Conservation (phyloP, 345 rosid species). For the Crucihimalaya himalaica region DNA sequence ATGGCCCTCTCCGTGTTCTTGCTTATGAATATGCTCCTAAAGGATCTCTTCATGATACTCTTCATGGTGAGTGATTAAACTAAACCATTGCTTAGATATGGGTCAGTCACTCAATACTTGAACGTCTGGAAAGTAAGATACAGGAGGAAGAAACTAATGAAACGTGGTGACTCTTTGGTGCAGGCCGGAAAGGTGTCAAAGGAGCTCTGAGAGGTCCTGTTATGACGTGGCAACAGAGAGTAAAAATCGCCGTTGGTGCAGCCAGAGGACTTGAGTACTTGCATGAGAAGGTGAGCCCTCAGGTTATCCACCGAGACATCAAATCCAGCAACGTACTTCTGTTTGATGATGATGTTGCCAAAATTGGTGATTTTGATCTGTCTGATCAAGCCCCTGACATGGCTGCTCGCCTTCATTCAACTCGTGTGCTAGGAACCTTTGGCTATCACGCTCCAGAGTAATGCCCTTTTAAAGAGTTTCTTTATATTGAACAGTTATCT, state of each 20-base stretch:
- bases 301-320: conserved; percentile 77
- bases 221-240: conserved; percentile 90
- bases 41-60: conserved; percentile 86
- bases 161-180: conserved; percentile 23
- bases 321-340: conserved; percentile 87
- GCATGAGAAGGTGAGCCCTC: conserved; percentile 84
- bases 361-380: conserved; percentile 91
- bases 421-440: conserved; percentile 93
- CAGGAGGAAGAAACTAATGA: background rate
- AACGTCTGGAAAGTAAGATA: conserved; percentile 1
- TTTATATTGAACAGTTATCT: background rate
- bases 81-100: conserved; percentile 1
- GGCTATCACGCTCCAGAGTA: conserved; percentile 99
- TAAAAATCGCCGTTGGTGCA: conserved; percentile 87
- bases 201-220: conserved; percentile 85
- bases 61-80: conserved; percentile 58
- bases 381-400: conserved; percentile 92
- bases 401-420: conserved; percentile 92
- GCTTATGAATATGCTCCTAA: conserved; percentile 84
- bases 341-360: conserved; percentile 81
- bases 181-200: conserved; percentile 85
- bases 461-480: conserved; percentile 32
- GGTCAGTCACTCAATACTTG: background rate
- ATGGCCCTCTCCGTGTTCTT: conserved; percentile 79
- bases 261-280: conserved; percentile 94